A percentile compares a stretch with the other conserved stretches of the same genome.
Evolutionary conservation across 169 alveolate species (phyloP).

Genomic region (Cystoisospora suis): DNA sequence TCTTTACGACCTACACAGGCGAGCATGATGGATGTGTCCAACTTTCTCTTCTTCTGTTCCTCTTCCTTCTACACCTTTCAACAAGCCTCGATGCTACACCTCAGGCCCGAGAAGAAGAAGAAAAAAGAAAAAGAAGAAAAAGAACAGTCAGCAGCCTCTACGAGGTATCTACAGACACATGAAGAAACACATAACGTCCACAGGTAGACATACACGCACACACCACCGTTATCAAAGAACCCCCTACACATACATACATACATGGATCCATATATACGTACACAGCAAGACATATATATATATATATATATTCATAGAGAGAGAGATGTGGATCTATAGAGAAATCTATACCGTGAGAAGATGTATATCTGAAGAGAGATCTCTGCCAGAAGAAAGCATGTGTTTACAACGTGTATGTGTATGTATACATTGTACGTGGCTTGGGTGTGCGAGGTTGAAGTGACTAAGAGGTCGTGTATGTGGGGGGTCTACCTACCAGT

Average conservation of each 20-base stretch:
- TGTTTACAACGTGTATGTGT: no score
- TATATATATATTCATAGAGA: not conserved
- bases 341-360: not conserved
- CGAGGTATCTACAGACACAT: not conserved
- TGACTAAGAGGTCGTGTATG: no score
- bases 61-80: not conserved
- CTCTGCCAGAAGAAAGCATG: not conserved
- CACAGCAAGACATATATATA: not conserved
- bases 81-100: no score
- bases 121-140: not conserved
- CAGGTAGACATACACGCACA: not conserved
- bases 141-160: not conserved
- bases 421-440: no score
- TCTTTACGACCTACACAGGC: no score
- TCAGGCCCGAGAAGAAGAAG: no score
- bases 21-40: no score
- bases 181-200: not conserved
- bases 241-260: not conserved
- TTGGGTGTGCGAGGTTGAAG: no score
- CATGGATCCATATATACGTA: not conserved
- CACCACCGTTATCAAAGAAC: not conserved
- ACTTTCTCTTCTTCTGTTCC: not conserved
- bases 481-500: no score
- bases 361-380: not conserved
- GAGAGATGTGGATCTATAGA: not conserved